Evolutionary conservation across 1,284 basidiomycete species (phyloP).

Genomic region (Stereum hirsutum): DNA sequence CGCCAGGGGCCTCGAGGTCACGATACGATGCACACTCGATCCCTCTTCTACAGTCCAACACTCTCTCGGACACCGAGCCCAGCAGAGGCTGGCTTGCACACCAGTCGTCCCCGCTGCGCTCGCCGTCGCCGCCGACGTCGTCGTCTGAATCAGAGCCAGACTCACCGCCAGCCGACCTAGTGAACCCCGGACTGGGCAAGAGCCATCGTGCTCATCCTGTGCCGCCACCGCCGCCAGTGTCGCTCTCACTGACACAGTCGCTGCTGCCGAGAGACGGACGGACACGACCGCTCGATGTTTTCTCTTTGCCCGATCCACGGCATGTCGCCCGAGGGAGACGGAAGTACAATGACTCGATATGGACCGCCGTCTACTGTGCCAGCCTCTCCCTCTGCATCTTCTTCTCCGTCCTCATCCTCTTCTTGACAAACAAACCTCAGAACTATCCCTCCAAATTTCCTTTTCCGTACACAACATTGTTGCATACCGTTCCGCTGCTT

Average conservation of each 20-base stretch:
- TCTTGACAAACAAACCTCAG: slow-evolving; percentile 33
- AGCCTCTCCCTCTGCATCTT: slow-evolving; percentile 50
- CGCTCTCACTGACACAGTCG: slow-evolving; percentile 64
- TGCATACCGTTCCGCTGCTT: slow-evolving; percentile 81
- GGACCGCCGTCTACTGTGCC: slow-evolving; percentile 60
- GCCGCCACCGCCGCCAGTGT: slow-evolving; percentile 20
- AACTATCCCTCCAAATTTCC: slow-evolving; percentile 22
- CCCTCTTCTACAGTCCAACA: slow-evolving; percentile 38
- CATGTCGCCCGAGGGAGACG: slow-evolving; percentile 48
- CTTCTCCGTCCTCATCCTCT: slow-evolving; percentile 54
- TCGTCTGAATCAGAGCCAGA: slow-evolving; percentile 39
- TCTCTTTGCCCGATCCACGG: slow-evolving; percentile 66
- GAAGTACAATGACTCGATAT: slow-evolving; percentile 63
- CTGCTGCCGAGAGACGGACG: slow-evolving; percentile 61
- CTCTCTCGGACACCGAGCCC: slow-evolving; percentile 25
- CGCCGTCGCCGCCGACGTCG: slow-evolving; percentile 35
- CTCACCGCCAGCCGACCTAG: slow-evolving; percentile 26
- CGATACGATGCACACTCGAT: slow-evolving; percentile 36
- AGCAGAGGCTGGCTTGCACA: slow-evolving; percentile 66
- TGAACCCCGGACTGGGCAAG: slow-evolving; percentile 12
- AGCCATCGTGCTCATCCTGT: slow-evolving; percentile 8
- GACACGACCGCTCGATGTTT: slow-evolving; percentile 53
- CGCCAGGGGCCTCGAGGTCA: slow-evolving; percentile 17
- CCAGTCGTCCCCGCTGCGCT: slow-evolving; percentile 41
- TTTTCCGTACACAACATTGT: slow-evolving; percentile 63